Conservation (phyloP, 129 eudicot species). For the Tagetes erecta region DNA sequence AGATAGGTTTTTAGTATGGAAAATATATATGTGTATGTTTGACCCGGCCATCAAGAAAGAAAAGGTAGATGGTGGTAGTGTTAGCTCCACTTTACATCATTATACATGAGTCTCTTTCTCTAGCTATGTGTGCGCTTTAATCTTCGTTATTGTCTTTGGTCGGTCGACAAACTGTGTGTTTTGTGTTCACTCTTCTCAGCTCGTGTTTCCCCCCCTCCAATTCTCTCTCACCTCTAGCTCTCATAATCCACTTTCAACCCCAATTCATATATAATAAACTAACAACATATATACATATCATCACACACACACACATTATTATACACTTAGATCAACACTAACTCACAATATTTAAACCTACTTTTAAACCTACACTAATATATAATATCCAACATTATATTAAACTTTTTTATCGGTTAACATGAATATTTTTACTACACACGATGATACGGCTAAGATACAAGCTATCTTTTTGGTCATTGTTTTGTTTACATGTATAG, state of each 20-base stretch:
- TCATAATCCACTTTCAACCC: conserved; percentile 46
- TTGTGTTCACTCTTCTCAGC: conserved; percentile 53
- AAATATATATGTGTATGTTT: conserved; percentile 27
- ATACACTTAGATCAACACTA: no score
- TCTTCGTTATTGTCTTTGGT: conserved; percentile 57
- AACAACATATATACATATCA: conserved; percentile 29
- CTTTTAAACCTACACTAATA: not conserved
- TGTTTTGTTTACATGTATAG: no score
- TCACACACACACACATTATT: not conserved
- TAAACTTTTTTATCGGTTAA: no score
- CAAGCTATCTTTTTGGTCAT: no score
- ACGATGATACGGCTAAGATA: no score
- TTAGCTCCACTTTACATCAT: conserved; percentile 36
- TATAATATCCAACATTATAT: not conserved
- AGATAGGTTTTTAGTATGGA: not conserved
- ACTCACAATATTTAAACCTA: no score
- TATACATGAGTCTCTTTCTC: conserved; percentile 18
- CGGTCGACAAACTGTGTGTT: conserved; percentile 85
- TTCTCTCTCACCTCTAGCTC: conserved; percentile 41
- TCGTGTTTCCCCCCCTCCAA: conserved; percentile 43
- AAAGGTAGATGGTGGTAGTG: conserved; percentile 35
- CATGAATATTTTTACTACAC: no score
- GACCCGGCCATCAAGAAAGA: conserved; percentile 33
- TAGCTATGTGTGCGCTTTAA: conserved; percentile 36
- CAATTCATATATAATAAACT: no score